Base-by-base conservation (phyloP, 2,329 filamentous ascomycete genomes). In the Trichoderma arundinaceum region DNA sequence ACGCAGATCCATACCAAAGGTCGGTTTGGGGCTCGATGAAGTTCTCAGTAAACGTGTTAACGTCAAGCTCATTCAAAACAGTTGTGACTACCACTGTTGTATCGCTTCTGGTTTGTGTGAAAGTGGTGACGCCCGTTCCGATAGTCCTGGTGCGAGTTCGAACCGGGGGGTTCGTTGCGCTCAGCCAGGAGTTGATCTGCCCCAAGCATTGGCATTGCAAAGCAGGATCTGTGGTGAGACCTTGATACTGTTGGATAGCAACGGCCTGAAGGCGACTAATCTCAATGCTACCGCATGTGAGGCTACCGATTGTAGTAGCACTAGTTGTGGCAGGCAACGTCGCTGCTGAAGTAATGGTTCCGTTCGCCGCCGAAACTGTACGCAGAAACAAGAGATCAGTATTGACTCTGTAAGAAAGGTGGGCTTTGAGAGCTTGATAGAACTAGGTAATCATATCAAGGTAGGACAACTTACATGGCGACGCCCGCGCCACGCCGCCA, bases 1-100 rank as follows among this genome's bases (percentile, higher is more conserved):
- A 35, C n/a, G 61, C 61, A 13, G 48, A 33, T 8, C 51, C 51
- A 38, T 56, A 46, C 61, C 22, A 28, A 28, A 28, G 22, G 22
- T 28, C 22, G 22, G 22, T 28, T 3, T 28, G 2, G 22, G 22
- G 22, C 22, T 28, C 22, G 22, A 28, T 28, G 22, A 28, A 28
- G 22, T 28, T 28, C 22, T 28, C 22, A 28, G 22, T 28, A 28
- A 28, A 28, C 22, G 22, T 28, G 22, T 28, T 28, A 4, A 28
- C 22, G 22, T 28, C 22, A 28, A 28, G 22, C 22, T 28, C 22
- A 28, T 28, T 28, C 22, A 28, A 28, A 4, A 28, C 22, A 28
- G 22, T 28, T 28, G 22, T 28, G 22, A 28, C 4, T 28, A 28
- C 22, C 22, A 28, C 22, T 28, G 22, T 28, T 4, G 22, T 28